These are phyloP conservation scores for Oenanthe javanica DNA, from an alignment of 140 eudicot genomes.

Conservation along the genomic window DNA sequence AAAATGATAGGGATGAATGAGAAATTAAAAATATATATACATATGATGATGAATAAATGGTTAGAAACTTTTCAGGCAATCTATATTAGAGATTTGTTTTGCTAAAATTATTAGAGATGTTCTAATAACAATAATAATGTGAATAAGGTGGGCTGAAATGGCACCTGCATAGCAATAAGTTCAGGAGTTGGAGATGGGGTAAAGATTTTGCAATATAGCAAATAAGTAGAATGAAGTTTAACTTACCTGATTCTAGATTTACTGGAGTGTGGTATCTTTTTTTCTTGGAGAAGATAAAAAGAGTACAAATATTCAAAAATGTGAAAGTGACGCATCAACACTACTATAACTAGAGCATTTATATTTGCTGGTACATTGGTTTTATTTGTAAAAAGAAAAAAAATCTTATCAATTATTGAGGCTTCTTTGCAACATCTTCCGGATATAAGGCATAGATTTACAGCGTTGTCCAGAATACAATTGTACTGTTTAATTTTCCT, in stretches of 20 bases:
- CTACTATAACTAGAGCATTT: not conserved
- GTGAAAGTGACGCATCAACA: not conserved
- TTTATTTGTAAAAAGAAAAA: too few species aligned
- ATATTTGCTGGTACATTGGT: not conserved
- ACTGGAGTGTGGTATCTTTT: not conserved
- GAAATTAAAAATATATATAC: too few species aligned
- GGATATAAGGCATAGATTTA: not conserved
- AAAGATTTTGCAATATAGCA: slow-evolving; percentile 24
- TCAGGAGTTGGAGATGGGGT: not conserved
- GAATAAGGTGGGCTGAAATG: too few species aligned
- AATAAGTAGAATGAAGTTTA: not conserved
- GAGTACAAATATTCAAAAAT: not conserved
- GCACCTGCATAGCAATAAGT: not conserved
- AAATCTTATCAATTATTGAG: not conserved
- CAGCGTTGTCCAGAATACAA: not conserved
- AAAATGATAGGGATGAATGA: too few species aligned
- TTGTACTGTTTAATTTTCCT: not conserved
- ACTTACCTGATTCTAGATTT: not conserved
- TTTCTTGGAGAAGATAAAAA: not conserved
- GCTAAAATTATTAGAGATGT: too few species aligned
- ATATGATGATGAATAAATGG: too few species aligned
- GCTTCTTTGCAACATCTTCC: not conserved
- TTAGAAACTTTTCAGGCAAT: too few species aligned
- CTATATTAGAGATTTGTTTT: too few species aligned
- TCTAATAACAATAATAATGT: too few species aligned